Evolutionary conservation across 177 flowering plant species (phyloP).

Genomic region (Vitis hybrid): DNA sequence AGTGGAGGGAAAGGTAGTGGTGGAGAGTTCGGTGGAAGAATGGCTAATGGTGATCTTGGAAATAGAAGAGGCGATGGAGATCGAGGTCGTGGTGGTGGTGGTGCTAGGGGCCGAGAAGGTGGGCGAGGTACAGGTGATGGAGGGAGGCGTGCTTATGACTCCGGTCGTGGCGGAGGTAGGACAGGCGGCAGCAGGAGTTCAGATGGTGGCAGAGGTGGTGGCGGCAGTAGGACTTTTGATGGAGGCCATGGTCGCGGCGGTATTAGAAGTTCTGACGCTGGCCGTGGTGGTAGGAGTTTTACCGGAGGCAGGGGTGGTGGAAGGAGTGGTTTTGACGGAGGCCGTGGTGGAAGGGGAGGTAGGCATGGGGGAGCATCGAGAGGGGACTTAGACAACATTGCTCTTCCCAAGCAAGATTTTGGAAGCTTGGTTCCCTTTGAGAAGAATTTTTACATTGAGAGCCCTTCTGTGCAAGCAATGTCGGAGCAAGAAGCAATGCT

Average conservation of each 20-base stretch:
- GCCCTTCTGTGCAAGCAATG: constrained; percentile 69
- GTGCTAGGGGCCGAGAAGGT: constrained; percentile 10
- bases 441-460: constrained; percentile 86
- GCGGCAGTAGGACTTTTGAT: constrained; percentile 9
- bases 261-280: constrained; percentile 17
- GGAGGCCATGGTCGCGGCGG: constrained; percentile 19
- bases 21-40: constrained; percentile 5
- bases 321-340: constrained; percentile 25
- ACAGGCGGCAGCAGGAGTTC: constrained; percentile 11
- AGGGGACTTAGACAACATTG: constrained; percentile 60
- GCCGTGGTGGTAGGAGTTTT: constrained; percentile 28
- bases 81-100: constrained; percentile 21
- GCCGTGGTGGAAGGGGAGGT: constrained; percentile 45
- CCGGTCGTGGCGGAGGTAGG: constrained; percentile 2
- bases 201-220: constrained; percentile 1
- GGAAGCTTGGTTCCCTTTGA: constrained; percentile 72
- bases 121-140: background rate
- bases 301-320: constrained; percentile 28
- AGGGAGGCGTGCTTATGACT: constrained; percentile 1
- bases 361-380: constrained; percentile 40
- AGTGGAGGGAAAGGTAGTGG: constrained; percentile 16
- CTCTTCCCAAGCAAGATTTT: constrained; percentile 82
- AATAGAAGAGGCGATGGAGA: constrained; percentile 14
- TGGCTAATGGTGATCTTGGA: constrained; percentile 11
- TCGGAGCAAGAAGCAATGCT: constrained; percentile 62